phyloP scores from a whole-genome alignment of 257 asterid genomes.

The Mitragyna speciosa region DNA sequence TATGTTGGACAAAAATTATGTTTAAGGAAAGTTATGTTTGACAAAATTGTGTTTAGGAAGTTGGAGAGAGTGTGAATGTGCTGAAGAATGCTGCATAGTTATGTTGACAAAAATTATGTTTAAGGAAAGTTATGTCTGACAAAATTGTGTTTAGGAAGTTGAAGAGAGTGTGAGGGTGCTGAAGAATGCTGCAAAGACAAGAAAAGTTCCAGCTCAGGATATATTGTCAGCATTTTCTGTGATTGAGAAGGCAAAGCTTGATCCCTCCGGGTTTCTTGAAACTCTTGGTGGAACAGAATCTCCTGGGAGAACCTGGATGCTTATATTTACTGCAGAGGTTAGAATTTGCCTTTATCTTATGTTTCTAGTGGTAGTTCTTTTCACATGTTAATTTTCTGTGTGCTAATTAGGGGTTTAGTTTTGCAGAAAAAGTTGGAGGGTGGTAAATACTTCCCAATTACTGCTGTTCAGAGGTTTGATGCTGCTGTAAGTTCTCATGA shows the following conservation, averaged over 20 bases:
- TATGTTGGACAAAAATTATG: too few relatives aligned
- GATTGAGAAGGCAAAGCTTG: slow-evolving; percentile 80
- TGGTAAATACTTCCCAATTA: slow-evolving; percentile 84
- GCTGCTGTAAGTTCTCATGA: slow-evolving; percentile 69
- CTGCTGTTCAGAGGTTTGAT: slow-evolving; percentile 96
- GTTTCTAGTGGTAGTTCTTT: background rate
- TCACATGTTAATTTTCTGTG: background rate
- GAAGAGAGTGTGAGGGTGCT: slow-evolving; percentile 67
- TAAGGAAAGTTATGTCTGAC: background rate
- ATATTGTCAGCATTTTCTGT: slow-evolving; percentile 66
- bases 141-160: slow-evolving; percentile 54
- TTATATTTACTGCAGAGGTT: slow-evolving; percentile 86
- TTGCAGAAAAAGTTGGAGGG: slow-evolving; percentile 60
- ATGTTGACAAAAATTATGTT: too few relatives aligned
- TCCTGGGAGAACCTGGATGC: slow-evolving; percentile 99
- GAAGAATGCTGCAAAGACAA: slow-evolving; percentile 82
- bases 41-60: too few relatives aligned
- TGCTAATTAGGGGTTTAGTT: slow-evolving; percentile 13
- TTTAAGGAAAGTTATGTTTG: too few relatives aligned
- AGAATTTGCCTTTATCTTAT: background rate
- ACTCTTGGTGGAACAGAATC: slow-evolving; percentile 88
- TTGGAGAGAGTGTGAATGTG: too few relatives aligned
- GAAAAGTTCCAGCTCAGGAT: slow-evolving; percentile 59
- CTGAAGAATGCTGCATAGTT: too few relatives aligned
- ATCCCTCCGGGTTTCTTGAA: slow-evolving; percentile 64